A percentile compares a stretch with the other conserved stretches of the same genome.
phyloP scores from a whole-genome alignment of 352 stramenopile species.

The Phytophthora podocarpi region DNA sequence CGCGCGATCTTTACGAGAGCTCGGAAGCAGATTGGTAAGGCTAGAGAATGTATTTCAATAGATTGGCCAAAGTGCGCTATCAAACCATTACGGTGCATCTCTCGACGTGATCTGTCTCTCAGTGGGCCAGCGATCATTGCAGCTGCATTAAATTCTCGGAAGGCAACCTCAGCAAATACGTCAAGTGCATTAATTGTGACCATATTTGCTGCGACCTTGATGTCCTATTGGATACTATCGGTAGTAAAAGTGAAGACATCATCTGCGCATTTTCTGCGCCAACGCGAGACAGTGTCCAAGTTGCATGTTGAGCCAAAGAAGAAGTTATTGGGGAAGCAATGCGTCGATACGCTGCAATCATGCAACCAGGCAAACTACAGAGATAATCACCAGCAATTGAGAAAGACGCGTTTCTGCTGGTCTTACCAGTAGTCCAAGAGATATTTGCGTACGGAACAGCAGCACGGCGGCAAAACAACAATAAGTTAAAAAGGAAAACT shows the following conservation, averaged over 20 bases:
- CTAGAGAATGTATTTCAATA: conserved; percentile 16
- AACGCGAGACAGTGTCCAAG: too few species aligned
- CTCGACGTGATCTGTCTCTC: too few species aligned
- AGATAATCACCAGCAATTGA: background rate
- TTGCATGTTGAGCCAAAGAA: conserved; percentile 86
- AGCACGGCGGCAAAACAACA: too few species aligned
- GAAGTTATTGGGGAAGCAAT: conserved; percentile 78
- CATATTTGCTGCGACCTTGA: too few species aligned
- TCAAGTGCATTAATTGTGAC: background rate
- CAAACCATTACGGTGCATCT: too few species aligned
- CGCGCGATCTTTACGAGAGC: conserved; percentile 42
- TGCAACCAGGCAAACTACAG: background rate
- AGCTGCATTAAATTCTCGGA: conserved; percentile 88
- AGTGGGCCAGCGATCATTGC: too few species aligned
- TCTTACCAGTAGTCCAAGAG: too few species aligned
- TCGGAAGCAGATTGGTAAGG: conserved; percentile 22
- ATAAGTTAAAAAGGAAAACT: background rate
- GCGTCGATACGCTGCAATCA: background rate
- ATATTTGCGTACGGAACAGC: too few species aligned
- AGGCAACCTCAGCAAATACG: conserved; percentile 86
- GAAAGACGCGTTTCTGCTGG: background rate
- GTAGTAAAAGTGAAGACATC: too few species aligned
- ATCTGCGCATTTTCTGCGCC: too few species aligned
- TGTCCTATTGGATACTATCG: too few species aligned
- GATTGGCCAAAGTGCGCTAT: too few species aligned